Percentiles rank a stretch among this genome's conserved stretches.
Evolutionary conservation across 225 moss, liverwort and hornwort species (phyloP).

Genomic region (Neckera pumila): DNA sequence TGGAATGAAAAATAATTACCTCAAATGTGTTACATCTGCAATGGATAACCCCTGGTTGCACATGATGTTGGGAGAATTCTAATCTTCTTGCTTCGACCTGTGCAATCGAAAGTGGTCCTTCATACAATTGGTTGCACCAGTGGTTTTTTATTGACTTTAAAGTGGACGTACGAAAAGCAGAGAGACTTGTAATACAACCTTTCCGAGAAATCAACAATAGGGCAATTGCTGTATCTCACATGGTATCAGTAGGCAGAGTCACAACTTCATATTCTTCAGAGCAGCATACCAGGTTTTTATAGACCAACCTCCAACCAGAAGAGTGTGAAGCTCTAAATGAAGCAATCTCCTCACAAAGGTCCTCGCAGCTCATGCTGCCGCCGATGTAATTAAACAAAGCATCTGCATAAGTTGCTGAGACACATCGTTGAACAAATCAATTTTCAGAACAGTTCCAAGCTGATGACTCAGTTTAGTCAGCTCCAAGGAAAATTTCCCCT

Average conservation of each 20-base stretch:
- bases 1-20: background rate
- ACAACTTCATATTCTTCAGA: background rate
- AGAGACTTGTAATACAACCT: background rate
- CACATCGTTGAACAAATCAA: background rate
- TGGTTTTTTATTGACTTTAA: background rate
- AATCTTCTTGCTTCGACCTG: background rate
- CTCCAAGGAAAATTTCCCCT: background rate
- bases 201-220: background rate
- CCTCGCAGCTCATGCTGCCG: slow-evolving; percentile 43
- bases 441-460: background rate
- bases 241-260: background rate
- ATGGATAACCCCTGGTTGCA: background rate
- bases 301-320: slow-evolving; percentile 38
- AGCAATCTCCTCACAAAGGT: slow-evolving; percentile 40
- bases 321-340: slow-evolving; percentile 38
- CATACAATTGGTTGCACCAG: no score
- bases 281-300: background rate
- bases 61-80: background rate
- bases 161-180: no score
- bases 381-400: slow-evolving; percentile 43
- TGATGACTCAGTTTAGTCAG: background rate
- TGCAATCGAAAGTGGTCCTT: background rate
- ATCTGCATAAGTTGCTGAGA: slow-evolving; percentile 54
- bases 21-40: background rate
- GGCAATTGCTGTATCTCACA: background rate